Evolutionary conservation across 2,329 filamentous ascomycete genomes (phyloP).

Genomic region (Seiridium unicorne): DNA sequence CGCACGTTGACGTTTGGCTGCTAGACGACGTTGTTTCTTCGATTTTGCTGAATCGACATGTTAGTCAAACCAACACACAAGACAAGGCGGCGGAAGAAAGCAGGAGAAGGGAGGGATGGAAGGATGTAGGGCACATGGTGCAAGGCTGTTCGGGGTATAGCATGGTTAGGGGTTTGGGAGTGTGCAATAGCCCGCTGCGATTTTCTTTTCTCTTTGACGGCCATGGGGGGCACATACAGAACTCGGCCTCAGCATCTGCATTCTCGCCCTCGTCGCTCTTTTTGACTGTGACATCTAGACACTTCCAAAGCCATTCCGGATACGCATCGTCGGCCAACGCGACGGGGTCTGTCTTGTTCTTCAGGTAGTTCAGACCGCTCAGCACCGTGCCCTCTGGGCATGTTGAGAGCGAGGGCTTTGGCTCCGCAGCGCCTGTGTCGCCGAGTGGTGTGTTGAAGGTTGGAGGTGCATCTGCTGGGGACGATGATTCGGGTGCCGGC

Average conservation of each 20-base stretch:
- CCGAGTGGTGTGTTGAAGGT: slow-evolving; percentile 25
- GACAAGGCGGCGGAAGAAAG: background rate
- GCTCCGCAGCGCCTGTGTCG: slow-evolving; percentile 13
- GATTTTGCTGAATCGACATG: slow-evolving; percentile 64
- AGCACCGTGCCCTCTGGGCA: slow-evolving; percentile 69
- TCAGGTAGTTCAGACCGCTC: slow-evolving; percentile 74
- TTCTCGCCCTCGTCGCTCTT: slow-evolving; percentile 47
- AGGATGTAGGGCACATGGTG: too few species aligned
- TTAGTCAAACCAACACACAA: too few species aligned
- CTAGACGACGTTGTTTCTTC: slow-evolving; percentile 74
- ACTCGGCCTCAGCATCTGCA: slow-evolving; percentile 67
- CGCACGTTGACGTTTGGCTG: slow-evolving; percentile 61
- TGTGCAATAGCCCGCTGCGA: background rate
- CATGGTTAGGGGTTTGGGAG: background rate
- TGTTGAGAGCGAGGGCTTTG: slow-evolving; percentile 37
- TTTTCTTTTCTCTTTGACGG: too few species aligned
- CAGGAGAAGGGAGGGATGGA: too few species aligned
- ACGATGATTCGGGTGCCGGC: slow-evolving; percentile 23
- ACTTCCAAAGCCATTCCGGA: slow-evolving; percentile 76
- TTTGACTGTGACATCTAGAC: slow-evolving; percentile 61
- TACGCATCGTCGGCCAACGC: slow-evolving; percentile 75
- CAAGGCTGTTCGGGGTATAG: too few species aligned
- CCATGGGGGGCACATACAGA: slow-evolving; percentile 58
- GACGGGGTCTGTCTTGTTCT: slow-evolving; percentile 70
- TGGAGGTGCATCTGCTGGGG: slow-evolving; percentile 24